Evolutionary conservation across 306 rosid genomes (phyloP), one percentile per base, ranked within the genome.

Genomic region (Pyrus bretschneideri): DNA sequence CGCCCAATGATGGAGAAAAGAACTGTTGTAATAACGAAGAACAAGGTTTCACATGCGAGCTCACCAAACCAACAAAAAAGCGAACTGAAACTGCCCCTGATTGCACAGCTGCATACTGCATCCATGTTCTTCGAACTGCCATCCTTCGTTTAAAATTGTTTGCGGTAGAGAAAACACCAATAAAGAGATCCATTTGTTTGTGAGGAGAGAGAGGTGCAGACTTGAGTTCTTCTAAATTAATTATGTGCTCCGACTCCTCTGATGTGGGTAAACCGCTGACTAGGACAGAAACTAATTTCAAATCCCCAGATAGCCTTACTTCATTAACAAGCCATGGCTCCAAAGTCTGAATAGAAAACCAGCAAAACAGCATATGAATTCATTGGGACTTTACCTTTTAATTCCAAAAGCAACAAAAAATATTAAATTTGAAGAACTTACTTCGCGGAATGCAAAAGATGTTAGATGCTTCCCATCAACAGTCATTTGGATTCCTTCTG

Each of bases 41-140:
- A 69, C 27, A 76, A 33, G 66, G n/a, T 25, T 68, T 66, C 49
- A 68, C 18, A 81, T 54, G 78, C 38, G 80, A 82, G 80, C 97
- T 88, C 83, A 96, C 98, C 98, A 96, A 86, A 81, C 99, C 99
- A 83, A 96, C 99, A 80, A 96, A 93, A 88, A 96, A 92, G 63
- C 97, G 96, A 75, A 93, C 98, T 13, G 96, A 96, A 51, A 88
- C 87, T 42, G 54, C 61, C 76, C 86, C 87, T 49, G 96, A 87
- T 84, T 83, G 87, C 69, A 96, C 93, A 64, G 85, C 90, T 77
- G 89, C 78, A 76, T 92, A 96, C 85, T 96, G 99, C 98, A 96
- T 93, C 99, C 99, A 96, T n/a, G 99, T 89, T 86, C 99, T 93
- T 85, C 99, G 87, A 73, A 93, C 97, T 72, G 99, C 92, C 99